Evolutionary conservation across 139 green algal species (phyloP).

Genomic region (Zygnema cylindricum): DNA sequence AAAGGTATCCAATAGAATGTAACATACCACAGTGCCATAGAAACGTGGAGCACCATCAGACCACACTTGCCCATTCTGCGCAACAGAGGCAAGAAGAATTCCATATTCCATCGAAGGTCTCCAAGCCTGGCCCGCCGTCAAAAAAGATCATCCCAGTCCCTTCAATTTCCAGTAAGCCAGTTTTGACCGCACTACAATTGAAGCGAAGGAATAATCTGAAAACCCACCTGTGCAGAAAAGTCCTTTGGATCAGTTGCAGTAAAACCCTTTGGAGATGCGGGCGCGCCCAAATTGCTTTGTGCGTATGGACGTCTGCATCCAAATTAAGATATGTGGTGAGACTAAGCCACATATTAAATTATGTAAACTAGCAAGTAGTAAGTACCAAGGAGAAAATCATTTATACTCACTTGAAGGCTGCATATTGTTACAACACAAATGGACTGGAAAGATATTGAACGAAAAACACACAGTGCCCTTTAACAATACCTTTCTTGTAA

Average conservation of each 20-base stretch:
- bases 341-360: too few species aligned
- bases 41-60: slow-evolving; percentile 34
- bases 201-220: too few species aligned
- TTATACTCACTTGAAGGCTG: too few species aligned
- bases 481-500: too few species aligned
- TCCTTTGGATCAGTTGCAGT: slow-evolving; percentile 34
- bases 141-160: background rate
- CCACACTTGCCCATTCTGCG: slow-evolving; percentile 56
- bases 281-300: slow-evolving; percentile 47
- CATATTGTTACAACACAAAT: too few species aligned
- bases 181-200: background rate
- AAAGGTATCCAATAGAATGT: background rate
- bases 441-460: too few species aligned
- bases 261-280: slow-evolving; percentile 18
- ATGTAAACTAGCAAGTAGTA: too few species aligned
- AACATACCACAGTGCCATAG: slow-evolving; percentile 56
- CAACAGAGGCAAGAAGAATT: slow-evolving; percentile 50
- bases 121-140: slow-evolving; percentile 55
- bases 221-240: slow-evolving; percentile 44
- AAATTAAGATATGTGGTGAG: too few species aligned
- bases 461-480: too few species aligned
- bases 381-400: too few species aligned
- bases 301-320: slow-evolving; percentile 46
- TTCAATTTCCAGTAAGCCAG: background rate
- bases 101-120: slow-evolving; percentile 18